Evolutionary conservation across 371 early-diverging fungal species (phyloP).

Genomic region (Mortierella sp.): DNA sequence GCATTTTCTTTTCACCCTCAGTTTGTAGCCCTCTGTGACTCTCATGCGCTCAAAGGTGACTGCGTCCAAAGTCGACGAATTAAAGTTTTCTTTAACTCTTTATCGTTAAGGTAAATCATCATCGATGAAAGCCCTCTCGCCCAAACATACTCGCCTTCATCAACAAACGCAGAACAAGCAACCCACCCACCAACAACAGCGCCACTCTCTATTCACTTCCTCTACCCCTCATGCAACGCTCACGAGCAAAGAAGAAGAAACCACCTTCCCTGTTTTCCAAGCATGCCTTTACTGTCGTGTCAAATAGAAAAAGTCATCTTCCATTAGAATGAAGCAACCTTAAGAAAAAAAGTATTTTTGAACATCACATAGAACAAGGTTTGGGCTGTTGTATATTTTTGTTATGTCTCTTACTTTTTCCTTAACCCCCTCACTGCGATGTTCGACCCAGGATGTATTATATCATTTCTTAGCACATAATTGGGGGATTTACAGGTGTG

Average conservation of each 20-base stretch:
- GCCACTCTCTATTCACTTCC: not conserved
- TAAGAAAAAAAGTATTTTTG: constrained; percentile 2
- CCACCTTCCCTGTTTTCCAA: not conserved
- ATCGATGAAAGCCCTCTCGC: not conserved
- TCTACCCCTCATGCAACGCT: not conserved
- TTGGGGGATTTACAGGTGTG: not conserved
- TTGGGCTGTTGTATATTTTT: constrained; percentile 1
- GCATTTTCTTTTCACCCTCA: not conserved
- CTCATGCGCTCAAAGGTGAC: constrained; percentile 13
- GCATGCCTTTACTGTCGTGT: not conserved
- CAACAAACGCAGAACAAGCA: not conserved
- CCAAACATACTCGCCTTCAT: too few relatives aligned
- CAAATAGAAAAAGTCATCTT: not conserved
- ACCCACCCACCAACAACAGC: not conserved
- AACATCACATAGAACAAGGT: not conserved
- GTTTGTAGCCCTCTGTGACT: not conserved
- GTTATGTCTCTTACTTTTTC: not conserved
- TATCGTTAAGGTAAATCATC: not conserved
- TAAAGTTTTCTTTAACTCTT: constrained; percentile 24
- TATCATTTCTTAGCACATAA: not conserved
- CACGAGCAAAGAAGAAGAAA: not conserved
- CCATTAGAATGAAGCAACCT: not conserved
- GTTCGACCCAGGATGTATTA: not conserved
- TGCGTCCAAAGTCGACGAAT: constrained; percentile 29
- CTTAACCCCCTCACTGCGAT: too few relatives aligned